phyloP scores from a whole-genome alignment of 441 rosid genomes.

The Syzygium malaccense region DNA sequence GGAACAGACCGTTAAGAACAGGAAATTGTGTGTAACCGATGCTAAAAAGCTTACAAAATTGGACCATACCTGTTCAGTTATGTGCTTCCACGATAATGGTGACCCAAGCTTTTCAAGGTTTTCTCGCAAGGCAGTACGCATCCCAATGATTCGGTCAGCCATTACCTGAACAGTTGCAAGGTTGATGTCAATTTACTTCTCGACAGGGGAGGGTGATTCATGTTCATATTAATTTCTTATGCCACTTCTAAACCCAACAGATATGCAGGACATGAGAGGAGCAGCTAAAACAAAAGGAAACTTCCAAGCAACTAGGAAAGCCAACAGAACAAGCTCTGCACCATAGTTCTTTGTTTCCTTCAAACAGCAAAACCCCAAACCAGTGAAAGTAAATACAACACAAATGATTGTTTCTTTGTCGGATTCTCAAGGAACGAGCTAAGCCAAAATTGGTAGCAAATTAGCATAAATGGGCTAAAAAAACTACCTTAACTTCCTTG shows the following conservation, averaged over 20 bases:
- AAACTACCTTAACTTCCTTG: constrained; percentile 78
- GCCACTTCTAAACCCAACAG: neutral
- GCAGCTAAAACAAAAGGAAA: neutral
- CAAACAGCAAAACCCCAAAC: neutral
- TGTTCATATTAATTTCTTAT: neutral
- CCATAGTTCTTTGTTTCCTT: neutral
- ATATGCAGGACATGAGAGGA: neutral
- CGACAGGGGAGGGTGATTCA: neutral
- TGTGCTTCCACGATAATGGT: constrained; percentile 77
- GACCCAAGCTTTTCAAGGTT: constrained; percentile 84
- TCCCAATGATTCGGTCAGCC: constrained; percentile 93
- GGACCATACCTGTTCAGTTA: constrained; percentile 66
- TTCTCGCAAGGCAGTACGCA: constrained; percentile 68
- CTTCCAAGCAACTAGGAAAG: neutral
- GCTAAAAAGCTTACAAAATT: neutral
- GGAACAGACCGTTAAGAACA: neutral
- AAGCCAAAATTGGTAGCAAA: neutral
- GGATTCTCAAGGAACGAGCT: neutral
- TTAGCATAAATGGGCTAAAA: neutral
- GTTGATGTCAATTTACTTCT: neutral
- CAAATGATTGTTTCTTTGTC: neutral
- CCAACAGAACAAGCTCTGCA: neutral
- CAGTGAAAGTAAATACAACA: neutral
- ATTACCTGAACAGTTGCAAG: constrained; percentile 37
- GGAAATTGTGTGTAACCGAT: neutral